Conservation (phyloP, 2,329 filamentous ascomycete genomes). For the Triangularia setosa region DNA sequence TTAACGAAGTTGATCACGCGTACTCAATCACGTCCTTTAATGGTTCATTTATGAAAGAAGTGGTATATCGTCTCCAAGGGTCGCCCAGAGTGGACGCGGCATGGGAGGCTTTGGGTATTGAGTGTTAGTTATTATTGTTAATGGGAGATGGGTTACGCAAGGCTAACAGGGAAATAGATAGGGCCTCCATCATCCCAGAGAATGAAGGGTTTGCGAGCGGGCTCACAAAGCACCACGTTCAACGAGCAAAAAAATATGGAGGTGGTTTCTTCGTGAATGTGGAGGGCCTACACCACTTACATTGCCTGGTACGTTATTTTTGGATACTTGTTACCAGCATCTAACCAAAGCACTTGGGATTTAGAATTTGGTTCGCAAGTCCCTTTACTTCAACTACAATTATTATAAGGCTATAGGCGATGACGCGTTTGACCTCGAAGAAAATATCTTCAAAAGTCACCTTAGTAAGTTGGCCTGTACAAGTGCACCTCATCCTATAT, state of each 20-base stretch:
- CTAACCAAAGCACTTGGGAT: not conserved
- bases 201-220: constrained; percentile 48
- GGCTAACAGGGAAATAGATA: constrained; percentile 31
- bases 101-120: not conserved
- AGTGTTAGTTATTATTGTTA: not conserved
- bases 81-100: not conserved
- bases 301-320: constrained; percentile 47
- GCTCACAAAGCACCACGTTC: constrained; percentile 51
- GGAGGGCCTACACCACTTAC: constrained; percentile 53
- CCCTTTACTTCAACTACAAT: constrained; percentile 56
- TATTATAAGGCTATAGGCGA: constrained; percentile 49
- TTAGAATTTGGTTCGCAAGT: constrained; percentile 55
- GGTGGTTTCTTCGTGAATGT: constrained; percentile 57
- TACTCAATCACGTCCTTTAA: not conserved
- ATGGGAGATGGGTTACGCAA: not conserved
- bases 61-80: not conserved
- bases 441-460: constrained; percentile 51
- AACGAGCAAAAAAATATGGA: constrained; percentile 51
- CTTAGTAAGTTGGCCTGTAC: constrained; percentile 43
- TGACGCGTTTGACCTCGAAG: constrained; percentile 54
- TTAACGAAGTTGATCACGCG: not conserved
- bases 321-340: not conserved
- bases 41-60: not conserved
- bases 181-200: constrained; percentile 45
- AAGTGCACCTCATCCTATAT: not conserved